phyloP scores from a whole-genome alignment of 108 stramenopile genomes.

The Pseudonitzschia multiseries region DNA sequence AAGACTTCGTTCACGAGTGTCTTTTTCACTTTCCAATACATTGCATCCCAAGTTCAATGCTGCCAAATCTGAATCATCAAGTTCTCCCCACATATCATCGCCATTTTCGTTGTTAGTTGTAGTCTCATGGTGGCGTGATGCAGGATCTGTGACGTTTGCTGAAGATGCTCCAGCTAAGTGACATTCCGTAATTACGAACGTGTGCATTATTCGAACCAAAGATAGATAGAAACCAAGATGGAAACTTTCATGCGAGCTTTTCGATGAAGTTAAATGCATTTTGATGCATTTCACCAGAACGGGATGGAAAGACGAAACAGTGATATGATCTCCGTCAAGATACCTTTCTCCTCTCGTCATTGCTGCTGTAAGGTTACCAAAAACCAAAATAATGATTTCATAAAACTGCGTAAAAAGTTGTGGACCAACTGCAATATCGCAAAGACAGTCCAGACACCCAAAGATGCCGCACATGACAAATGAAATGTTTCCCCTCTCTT shows the following conservation, averaged over 20 bases:
- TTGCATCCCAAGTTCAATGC: constrained; percentile 2
- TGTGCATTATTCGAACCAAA: constrained; percentile 6
- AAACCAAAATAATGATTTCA: constrained; percentile 22
- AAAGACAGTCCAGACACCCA: constrained; percentile 32
- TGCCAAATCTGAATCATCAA: constrained; percentile 25
- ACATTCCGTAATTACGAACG: neutral
- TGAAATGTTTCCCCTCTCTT: neutral
- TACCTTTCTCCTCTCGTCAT: neutral
- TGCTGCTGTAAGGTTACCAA: constrained; percentile 11
- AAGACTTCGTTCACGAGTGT: neutral
- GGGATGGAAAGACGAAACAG: constrained; percentile 1
- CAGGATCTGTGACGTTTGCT: neutral
- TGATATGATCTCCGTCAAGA: constrained; percentile 12
- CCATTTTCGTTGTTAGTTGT: neutral
- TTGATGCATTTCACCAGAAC: constrained; percentile 18
- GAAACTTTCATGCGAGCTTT: neutral
- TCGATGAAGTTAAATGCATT: constrained; percentile 3
- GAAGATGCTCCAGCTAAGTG: neutral
- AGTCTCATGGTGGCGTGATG: neutral
- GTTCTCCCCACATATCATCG: constrained; percentile 15
- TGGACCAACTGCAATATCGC: constrained; percentile 7
- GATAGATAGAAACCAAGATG: constrained; percentile 15
- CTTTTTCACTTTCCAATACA: neutral
- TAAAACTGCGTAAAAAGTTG: constrained; percentile 13
- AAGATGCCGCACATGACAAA: constrained; percentile 25